Base-by-base conservation (phyloP, 2,329 filamentous ascomycete genomes). In the Xylariaceae sp. region DNA sequence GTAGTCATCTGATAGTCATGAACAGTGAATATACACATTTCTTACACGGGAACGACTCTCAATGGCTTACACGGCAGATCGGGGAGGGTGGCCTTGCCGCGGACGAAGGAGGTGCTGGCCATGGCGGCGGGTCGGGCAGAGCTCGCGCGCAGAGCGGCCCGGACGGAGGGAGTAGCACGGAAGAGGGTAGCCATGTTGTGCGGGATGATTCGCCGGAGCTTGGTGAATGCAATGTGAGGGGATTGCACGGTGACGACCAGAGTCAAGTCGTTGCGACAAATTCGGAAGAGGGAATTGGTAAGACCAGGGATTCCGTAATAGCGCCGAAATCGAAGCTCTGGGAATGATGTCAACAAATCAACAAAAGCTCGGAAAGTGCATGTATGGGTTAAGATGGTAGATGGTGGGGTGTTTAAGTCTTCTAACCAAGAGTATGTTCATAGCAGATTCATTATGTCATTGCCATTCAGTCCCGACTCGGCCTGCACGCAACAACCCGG, bases 51-150 rank as follows among this genome's bases (percentile, higher is more conserved):
- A 6, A 56, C 13, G 37, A 50, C 15, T 7, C 17, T 41, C 35
- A 15, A n/a, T 49, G 13, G 73, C 83, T 64, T 81, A 90, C 88
- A 92, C 69, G 85, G 73, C 10, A 97, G 87, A 72, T 97, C 92
- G 65, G 94, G 94, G 48, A 99, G 88, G 48, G 92, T 96, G 55
- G 90, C 93, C 82, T 97, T 97, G 78, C 85, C 86, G 71, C 92
- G 87, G 68, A 88, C 82, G 71, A 95, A 95, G 73, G 83, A 88
- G 68, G 87, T 88, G 75, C 85, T 85, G 66, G 88, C 85, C 71
- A 89, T 79, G 71, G 87, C 82, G 58, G 80, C 76, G 64, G 82
- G 81, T 73, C 83, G 84, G 55, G 52, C 39, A 71, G 84, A 83
- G 69, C 82, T 78, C 66, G 87, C 83, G 70, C 89, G 85, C 63